Evolutionary conservation across 345 rosid genomes (phyloP).

Genomic region (Angophora floribunda): DNA sequence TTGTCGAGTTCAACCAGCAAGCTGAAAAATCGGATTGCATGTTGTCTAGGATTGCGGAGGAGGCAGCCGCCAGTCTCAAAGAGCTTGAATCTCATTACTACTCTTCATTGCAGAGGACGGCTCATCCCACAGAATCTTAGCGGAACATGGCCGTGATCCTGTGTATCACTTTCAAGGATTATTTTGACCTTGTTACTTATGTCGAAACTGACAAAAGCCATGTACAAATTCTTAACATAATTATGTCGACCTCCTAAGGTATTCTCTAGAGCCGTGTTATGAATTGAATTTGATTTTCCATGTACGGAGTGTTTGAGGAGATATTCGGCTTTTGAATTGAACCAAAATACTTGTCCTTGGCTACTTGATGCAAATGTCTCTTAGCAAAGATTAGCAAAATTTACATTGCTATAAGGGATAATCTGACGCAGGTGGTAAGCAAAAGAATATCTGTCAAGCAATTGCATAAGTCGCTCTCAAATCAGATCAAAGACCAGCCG

Average conservation of each 20-base stretch:
- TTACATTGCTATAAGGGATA: too few relatives aligned
- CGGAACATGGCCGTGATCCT: neutral
- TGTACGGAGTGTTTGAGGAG: neutral
- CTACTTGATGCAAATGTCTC: neutral
- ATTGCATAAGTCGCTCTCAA: too few relatives aligned
- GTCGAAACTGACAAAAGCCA: neutral
- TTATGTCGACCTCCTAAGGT: neutral
- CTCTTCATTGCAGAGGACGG: constrained; percentile 57
- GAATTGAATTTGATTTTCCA: too few relatives aligned
- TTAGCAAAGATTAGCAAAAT: neutral
- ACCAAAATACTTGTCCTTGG: neutral
- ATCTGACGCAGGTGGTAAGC: too few relatives aligned
- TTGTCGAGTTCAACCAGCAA: constrained; percentile 49
- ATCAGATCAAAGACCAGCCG: too few relatives aligned
- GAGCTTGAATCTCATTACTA: constrained; percentile 79
- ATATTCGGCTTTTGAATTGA: neutral
- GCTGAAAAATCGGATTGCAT: constrained; percentile 57
- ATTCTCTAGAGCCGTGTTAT: neutral
- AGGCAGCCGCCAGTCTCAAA: constrained; percentile 82
- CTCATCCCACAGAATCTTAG: neutral
- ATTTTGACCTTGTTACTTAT: neutral
- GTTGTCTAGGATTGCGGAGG: constrained; percentile 68
- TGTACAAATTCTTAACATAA: neutral
- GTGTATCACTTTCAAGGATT: neutral
- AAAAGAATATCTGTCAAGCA: too few relatives aligned